A percentile compares a stretch with the other conserved stretches of the same genome.
phyloP scores from a whole-genome alignment of 768 basidiomycete species.

The Boletellus ananiceps region DNA sequence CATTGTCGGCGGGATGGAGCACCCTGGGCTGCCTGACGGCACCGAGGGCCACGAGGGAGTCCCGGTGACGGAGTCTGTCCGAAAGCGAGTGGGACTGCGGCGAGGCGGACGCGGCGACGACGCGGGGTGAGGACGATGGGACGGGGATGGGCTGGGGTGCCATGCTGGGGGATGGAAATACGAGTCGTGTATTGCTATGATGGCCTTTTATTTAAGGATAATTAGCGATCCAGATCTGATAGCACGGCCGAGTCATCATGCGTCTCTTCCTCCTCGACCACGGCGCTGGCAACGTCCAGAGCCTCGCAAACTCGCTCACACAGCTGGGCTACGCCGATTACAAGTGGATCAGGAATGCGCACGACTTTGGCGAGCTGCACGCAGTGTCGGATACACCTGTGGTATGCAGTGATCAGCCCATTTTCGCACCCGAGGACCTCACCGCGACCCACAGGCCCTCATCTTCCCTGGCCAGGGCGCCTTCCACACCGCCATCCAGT shows the following conservation, averaged over 20 bases:
- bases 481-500: slow-evolving; percentile 82
- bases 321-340: slow-evolving; percentile 77
- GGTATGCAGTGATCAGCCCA: slow-evolving; percentile 34
- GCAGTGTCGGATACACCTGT: slow-evolving; percentile 49
- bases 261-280: slow-evolving; percentile 90
- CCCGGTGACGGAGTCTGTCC: slow-evolving; percentile 41
- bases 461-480: slow-evolving; percentile 97
- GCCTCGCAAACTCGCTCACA: slow-evolving; percentile 85
- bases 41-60: slow-evolving; percentile 31
- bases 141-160: slow-evolving; percentile 44
- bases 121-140: slow-evolving; percentile 23
- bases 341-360: slow-evolving; percentile 77
- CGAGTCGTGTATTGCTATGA: slow-evolving; percentile 10
- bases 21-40: slow-evolving; percentile 56
- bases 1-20: slow-evolving; percentile 80
- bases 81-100: slow-evolving; percentile 42
- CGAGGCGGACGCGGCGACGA: slow-evolving; percentile 51
- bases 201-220: slow-evolving; percentile 11
- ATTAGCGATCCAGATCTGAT: not conserved
- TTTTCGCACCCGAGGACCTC: slow-evolving; percentile 8
- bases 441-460: slow-evolving; percentile 57
- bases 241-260: slow-evolving; percentile 28
- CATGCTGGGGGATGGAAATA: slow-evolving; percentile 35
- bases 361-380: slow-evolving; percentile 65
- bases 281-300: slow-evolving; percentile 92